Conservation (phyloP, 2,329 filamentous ascomycete species). For the Ploettnerulaceae sp. region DNA sequence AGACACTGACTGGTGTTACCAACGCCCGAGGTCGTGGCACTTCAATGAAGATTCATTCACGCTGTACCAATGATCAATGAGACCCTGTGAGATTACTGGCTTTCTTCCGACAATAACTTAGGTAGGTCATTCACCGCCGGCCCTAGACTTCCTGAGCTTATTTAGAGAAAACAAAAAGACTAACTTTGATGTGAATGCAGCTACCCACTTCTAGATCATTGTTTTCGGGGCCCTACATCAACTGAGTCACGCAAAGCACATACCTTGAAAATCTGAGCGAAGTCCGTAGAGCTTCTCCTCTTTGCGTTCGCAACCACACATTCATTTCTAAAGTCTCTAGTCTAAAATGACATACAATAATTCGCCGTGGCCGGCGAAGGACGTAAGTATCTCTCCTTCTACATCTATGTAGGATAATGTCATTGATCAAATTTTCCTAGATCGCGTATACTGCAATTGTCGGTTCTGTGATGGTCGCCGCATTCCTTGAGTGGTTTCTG, state of each 20-base stretch:
- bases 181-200: slow-evolving; percentile 20
- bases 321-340: background rate
- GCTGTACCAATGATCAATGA: background rate
- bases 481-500: slow-evolving; percentile 86
- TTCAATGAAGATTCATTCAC: background rate
- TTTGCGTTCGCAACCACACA: background rate
- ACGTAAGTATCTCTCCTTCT: slow-evolving; percentile 36
- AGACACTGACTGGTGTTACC: background rate
- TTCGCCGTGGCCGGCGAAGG: slow-evolving; percentile 47
- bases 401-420: slow-evolving; percentile 10
- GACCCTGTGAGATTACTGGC: background rate
- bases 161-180: slow-evolving; percentile 7
- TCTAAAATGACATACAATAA: slow-evolving; percentile 40
- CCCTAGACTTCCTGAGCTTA: background rate
- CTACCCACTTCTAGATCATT: slow-evolving; percentile 15
- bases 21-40: background rate
- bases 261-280: slow-evolving; percentile 3
- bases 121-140: background rate
- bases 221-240: slow-evolving; percentile 19
- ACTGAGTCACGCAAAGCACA: slow-evolving; percentile 10
- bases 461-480: slow-evolving; percentile 75
- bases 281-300: slow-evolving; percentile 5
- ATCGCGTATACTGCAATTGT: slow-evolving; percentile 82
- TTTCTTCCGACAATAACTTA: background rate
- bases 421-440: slow-evolving; percentile 44